Base-by-base conservation (phyloP, 2,329 filamentous ascomycete species). In the Epichloe sibirici region DNA sequence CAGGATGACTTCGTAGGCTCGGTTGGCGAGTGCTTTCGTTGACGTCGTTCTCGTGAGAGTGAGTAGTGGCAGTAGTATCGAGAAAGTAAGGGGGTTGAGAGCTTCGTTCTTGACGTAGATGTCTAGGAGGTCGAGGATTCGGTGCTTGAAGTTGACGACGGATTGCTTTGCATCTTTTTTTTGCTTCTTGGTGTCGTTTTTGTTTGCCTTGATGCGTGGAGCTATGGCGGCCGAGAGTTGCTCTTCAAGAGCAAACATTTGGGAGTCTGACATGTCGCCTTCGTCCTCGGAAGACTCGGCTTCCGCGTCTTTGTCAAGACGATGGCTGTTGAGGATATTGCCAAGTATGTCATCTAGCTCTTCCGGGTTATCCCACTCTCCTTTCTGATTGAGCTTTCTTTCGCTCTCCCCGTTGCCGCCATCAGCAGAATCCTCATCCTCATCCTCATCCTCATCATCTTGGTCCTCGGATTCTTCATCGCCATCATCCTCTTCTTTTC, bases 121-220 rank as follows among this genome's bases (percentile, higher is more conserved):
- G 55, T 86, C 81, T 11, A 97, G 75, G 1, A 97, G 78, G 63
- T 97, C 93, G 4, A 97, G 78, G 5, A 96, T 85, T 43, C 90
- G 86, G 67, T 88, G 88, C 74, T 98, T 98, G 77, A 98, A 95
- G 69, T 91, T 90, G 62, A 95, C 74, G 63, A 97, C 88, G 21
- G 83, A 89, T 59, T 91, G 86, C 64, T 88, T 93, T 51, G 91
- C 90, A 55, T 91, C 86, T 64, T 88, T 88, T 61, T 86, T 86
- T 63, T 93, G 84, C 68, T 90, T 87, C 71, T 90, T 93, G 63
- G 86, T 85, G 65, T 77, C 83, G 2, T 74, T 71, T 15, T 73
- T 73, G 21, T 45, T 53, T 17, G 61, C 60, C 66, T 88, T 84
- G 58, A 79, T 81, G 48, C 84, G 82, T 58, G 90, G 83, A 58